Evolutionary conservation across 345 rosid genomes (phyloP).

Genomic region (Trapa bicornis): DNA sequence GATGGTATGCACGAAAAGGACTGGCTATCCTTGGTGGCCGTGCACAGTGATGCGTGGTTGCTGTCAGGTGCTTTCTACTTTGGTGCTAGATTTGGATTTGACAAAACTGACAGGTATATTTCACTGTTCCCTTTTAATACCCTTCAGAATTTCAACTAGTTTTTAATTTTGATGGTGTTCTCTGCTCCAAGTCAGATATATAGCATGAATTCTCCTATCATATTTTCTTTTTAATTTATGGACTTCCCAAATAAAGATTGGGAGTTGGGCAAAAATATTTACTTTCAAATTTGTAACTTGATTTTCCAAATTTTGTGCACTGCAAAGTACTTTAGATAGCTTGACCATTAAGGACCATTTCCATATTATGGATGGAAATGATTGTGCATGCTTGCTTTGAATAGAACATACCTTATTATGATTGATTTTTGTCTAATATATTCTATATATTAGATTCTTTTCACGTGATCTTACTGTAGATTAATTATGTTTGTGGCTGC

Average conservation of each 20-base stretch:
- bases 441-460: not conserved
- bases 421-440: not conserved
- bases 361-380: not conserved
- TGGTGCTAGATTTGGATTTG: slow-evolving; percentile 82
- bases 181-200: not conserved
- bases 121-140: not conserved
- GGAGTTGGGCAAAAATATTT: too few species aligned
- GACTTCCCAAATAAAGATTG: too few species aligned
- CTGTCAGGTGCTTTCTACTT: slow-evolving; percentile 85
- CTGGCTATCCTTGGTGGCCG: slow-evolving; percentile 82
- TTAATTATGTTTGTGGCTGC: slow-evolving; percentile 15
- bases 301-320: not conserved
- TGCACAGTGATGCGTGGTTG: slow-evolving; percentile 81
- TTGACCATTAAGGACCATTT: not conserved
- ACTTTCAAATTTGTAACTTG: too few species aligned
- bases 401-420: not conserved
- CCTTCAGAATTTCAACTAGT: not conserved
- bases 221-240: too few species aligned
- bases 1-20: slow-evolving; percentile 88
- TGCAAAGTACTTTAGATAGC: not conserved
- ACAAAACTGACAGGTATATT: slow-evolving; percentile 70
- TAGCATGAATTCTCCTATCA: too few species aligned
- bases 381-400: not conserved
- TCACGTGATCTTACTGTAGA: not conserved
- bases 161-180: not conserved